These are phyloP conservation scores for Moniliophthora roreri DNA, from an alignment of 1,284 basidiomycete species.

Conservation along the genomic window DNA sequence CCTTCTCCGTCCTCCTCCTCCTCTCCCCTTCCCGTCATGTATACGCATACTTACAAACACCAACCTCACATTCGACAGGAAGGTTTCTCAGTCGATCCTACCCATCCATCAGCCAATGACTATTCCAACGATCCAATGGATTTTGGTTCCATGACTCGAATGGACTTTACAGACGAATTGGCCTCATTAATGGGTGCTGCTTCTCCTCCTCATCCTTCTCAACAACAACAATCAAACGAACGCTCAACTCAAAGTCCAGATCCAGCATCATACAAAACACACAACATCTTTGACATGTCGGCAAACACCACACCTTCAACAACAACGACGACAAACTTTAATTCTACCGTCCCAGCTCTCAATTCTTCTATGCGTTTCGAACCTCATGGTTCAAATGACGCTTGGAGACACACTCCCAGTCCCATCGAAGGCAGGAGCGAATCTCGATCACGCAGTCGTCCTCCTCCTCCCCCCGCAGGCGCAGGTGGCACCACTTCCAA, in stretches of 20 bases:
- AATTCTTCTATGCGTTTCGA: slow-evolving; percentile 63
- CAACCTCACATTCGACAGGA: slow-evolving; percentile 45
- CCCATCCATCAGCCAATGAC: not conserved
- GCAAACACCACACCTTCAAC: not conserved
- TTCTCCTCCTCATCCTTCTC: slow-evolving; percentile 26
- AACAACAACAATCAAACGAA: slow-evolving; percentile 32
- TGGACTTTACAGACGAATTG: slow-evolving; percentile 68
- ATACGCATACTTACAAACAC: not conserved
- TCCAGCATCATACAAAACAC: slow-evolving; percentile 42
- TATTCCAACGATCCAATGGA: not conserved
- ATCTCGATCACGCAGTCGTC: slow-evolving; percentile 50
- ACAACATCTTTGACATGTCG: slow-evolving; percentile 71
- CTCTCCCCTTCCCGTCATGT: not conserved
- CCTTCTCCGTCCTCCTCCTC: no score
- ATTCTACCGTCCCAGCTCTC: slow-evolving; percentile 58
- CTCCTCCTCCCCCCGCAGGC: slow-evolving; percentile 25
- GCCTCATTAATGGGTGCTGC: slow-evolving; percentile 48
- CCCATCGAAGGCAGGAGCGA: slow-evolving; percentile 22
- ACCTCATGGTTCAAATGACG: slow-evolving; percentile 35
- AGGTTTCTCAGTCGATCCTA: slow-evolving; percentile 54
- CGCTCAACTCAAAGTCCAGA: slow-evolving; percentile 32
- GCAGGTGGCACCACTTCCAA: slow-evolving; percentile 22
- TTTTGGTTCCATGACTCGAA: slow-evolving; percentile 14
- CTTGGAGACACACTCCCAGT: slow-evolving; percentile 16
- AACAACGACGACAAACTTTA: slow-evolving; percentile 43